Percentiles rank a stretch among this genome's conserved stretches.
Conservation (phyloP, 768 basidiomycete genomes). For the Pleurotus cornucopiae region DNA sequence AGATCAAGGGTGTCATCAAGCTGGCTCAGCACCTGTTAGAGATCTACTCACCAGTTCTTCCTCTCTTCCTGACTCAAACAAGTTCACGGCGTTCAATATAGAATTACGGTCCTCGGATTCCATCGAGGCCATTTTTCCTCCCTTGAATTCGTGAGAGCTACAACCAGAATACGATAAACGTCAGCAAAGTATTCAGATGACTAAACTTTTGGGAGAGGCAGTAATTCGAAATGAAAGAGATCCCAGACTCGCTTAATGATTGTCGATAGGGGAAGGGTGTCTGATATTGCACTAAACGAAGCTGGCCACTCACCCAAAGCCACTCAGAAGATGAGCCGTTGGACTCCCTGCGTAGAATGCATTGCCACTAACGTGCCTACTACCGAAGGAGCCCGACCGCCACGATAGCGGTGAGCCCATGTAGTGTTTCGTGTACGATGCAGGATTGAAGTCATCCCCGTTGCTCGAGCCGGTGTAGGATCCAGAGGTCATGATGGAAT, state of each 20-base stretch:
- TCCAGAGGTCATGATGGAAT: slow-evolving; percentile 40
- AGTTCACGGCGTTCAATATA: slow-evolving; percentile 62
- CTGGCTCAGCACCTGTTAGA: neutral
- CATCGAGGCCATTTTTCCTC: slow-evolving; percentile 40
- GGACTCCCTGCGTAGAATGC: slow-evolving; percentile 57
- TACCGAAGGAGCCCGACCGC: slow-evolving; percentile 62
- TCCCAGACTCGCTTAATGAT: neutral
- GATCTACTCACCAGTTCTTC: slow-evolving; percentile 58
- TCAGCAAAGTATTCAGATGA: neutral
- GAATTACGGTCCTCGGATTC: slow-evolving; percentile 57
- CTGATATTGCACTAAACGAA: neutral
- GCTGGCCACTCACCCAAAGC: slow-evolving; percentile 57
- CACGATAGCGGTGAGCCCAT: slow-evolving; percentile 73
- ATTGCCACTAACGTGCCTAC: slow-evolving; percentile 22
- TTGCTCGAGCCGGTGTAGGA: slow-evolving; percentile 41
- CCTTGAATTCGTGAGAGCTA: slow-evolving; percentile 29
- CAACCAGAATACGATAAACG: slow-evolving; percentile 15
- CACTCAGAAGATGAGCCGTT: slow-evolving; percentile 55
- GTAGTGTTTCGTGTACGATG: slow-evolving; percentile 64
- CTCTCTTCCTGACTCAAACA: slow-evolving; percentile 51
- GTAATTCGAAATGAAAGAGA: neutral
- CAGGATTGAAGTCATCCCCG: slow-evolving; percentile 54
- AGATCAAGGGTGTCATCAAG: neutral
- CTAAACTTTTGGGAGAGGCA: neutral
- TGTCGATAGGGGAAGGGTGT: neutral